Conservation (phyloP, 768 basidiomycete genomes). For the Filobasidium wieringae region DNA sequence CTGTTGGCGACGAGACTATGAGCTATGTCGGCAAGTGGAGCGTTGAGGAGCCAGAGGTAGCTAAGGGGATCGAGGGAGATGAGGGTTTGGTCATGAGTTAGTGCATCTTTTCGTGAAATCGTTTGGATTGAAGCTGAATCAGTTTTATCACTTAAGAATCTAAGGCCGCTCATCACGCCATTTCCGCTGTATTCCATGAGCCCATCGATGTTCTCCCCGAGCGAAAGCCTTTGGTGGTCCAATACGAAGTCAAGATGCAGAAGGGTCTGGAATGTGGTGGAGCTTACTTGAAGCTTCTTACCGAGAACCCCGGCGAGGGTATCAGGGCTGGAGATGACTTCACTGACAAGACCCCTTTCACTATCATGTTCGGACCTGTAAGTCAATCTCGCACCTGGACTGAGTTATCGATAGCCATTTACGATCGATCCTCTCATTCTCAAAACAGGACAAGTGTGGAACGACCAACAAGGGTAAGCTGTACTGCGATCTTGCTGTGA, state of each 20-base stretch:
- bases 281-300: constrained; percentile 90
- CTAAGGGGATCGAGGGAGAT: constrained; percentile 68
- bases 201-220: constrained; percentile 52
- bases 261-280: constrained; percentile 98
- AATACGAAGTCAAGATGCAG: constrained; percentile 99
- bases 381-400: not conserved
- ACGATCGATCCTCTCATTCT: not conserved
- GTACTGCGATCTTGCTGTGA: not conserved
- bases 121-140: not conserved
- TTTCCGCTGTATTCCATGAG: constrained; percentile 75
- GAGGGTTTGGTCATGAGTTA: constrained; percentile 61
- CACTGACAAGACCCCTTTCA: constrained; percentile 41
- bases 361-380: constrained; percentile 82
- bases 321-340: constrained; percentile 37
- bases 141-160: constrained; percentile 44
- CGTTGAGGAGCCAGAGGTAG: constrained; percentile 69
- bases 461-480: constrained; percentile 36
- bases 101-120: constrained; percentile 6
- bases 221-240: constrained; percentile 64
- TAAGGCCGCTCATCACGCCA: constrained; percentile 97
- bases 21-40: constrained; percentile 96
- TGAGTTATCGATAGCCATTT: not conserved
- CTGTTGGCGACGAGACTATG: constrained; percentile 88
- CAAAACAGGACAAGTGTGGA: constrained; percentile 47
- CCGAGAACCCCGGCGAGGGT: constrained; percentile 33